Evolutionary conservation across 2,329 filamentous ascomycete genomes (phyloP).

Genomic region (Exserohilum rostratum): DNA sequence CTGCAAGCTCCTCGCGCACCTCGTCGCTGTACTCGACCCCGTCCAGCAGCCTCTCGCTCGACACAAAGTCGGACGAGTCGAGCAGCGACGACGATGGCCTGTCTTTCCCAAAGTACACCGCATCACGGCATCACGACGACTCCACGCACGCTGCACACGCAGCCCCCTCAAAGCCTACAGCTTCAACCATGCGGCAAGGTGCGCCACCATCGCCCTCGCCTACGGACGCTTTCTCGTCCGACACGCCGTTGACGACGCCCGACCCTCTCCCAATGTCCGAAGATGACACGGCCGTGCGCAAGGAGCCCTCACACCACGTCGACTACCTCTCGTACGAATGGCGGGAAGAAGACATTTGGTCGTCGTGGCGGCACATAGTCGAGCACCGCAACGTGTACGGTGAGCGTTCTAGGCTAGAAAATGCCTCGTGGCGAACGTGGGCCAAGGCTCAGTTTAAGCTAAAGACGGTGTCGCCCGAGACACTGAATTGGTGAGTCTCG

Average conservation of each 20-base stretch:
- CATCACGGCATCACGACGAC: constrained; percentile 24
- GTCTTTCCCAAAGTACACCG: constrained; percentile 53
- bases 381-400: constrained; percentile 78
- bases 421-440: constrained; percentile 97
- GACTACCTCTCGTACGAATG: constrained; percentile 94
- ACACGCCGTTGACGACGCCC: constrained; percentile 60
- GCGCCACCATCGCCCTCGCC: constrained; percentile 58
- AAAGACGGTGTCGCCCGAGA: constrained; percentile 87
- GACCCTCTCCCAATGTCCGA: constrained; percentile 65
- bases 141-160: constrained; percentile 4
- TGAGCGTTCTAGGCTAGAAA: constrained; percentile 84
- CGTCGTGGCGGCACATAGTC: constrained; percentile 92
- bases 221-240: constrained; percentile 54
- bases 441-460: constrained; percentile 88
- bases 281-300: constrained; percentile 78
- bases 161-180: constrained; percentile 47
- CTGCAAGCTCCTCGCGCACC: constrained; percentile 47
- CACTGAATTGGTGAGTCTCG: constrained; percentile 81
- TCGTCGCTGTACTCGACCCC: constrained; percentile 68
- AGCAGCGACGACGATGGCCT: constrained; percentile 52
- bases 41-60: constrained; percentile 67
- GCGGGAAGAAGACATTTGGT: constrained; percentile 96
- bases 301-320: constrained; percentile 83
- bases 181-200: constrained; percentile 39
- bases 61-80: constrained; percentile 60